phyloP scores from a whole-genome alignment of 73 alveolate species.

The Paramecium sexaurelia region DNA sequence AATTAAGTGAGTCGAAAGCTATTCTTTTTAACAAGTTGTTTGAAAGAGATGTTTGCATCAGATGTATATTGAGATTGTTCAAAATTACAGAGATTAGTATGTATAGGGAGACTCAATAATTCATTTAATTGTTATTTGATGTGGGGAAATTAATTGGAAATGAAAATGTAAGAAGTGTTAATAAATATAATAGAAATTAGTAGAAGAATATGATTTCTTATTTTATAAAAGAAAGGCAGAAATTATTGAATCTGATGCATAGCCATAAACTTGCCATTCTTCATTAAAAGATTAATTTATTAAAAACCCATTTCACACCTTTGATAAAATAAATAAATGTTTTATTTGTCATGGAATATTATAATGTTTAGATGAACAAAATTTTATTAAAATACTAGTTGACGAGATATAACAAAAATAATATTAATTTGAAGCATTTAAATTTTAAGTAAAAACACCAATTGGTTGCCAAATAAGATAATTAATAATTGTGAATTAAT shows the following conservation, averaged over 20 bases:
- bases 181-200: neutral
- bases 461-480: slow-evolving; percentile 33
- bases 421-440: slow-evolving; percentile 58
- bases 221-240: neutral
- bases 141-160: slow-evolving; percentile 55
- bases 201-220: slow-evolving; percentile 50
- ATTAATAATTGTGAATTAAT: neutral
- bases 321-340: slow-evolving; percentile 55
- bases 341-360: slow-evolving; percentile 61
- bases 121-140: slow-evolving; percentile 16
- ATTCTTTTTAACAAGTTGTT: neutral
- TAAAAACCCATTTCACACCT: neutral
- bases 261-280: neutral
- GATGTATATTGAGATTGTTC: slow-evolving; percentile 65
- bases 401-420: neutral
- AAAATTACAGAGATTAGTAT: slow-evolving; percentile 18
- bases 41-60: slow-evolving; percentile 58
- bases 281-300: slow-evolving; percentile 2
- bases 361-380: slow-evolving; percentile 53
- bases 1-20: neutral
- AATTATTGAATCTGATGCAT: neutral
- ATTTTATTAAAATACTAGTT: neutral
- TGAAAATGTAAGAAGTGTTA: neutral
- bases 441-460: slow-evolving; percentile 63
- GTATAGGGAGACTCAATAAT: neutral